These are phyloP conservation scores for Fusarium bulbicola DNA, from an alignment of 2,329 filamentous ascomycete genomes.

Conservation along the genomic window DNA sequence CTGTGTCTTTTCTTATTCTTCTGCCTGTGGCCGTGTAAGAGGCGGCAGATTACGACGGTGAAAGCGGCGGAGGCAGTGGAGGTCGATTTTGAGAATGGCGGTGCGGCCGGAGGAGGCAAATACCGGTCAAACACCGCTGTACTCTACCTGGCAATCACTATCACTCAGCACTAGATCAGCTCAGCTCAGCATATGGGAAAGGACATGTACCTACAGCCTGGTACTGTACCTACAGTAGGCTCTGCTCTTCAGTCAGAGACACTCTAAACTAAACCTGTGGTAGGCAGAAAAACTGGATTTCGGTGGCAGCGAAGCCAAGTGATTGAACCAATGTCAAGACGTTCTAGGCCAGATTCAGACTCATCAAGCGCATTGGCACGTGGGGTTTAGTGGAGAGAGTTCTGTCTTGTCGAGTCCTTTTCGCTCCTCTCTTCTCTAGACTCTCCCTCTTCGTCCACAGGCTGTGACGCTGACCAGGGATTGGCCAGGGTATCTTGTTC, in stretches of 20 bases:
- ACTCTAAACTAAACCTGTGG: background rate
- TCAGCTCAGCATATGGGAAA: background rate
- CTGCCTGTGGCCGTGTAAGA: slow-evolving; percentile 33
- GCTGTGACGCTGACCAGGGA: slow-evolving; percentile 19
- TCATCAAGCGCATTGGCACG: slow-evolving; percentile 41
- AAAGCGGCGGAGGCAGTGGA: slow-evolving; percentile 42
- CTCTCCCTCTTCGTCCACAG: slow-evolving; percentile 14
- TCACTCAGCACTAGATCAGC: slow-evolving; percentile 17
- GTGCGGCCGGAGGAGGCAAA: slow-evolving; percentile 24
- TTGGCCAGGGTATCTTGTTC: slow-evolving; percentile 24
- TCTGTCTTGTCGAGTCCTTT: slow-evolving; percentile 15
- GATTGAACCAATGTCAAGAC: slow-evolving; percentile 33
- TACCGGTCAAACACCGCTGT: background rate
- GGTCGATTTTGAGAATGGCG: slow-evolving; percentile 28
- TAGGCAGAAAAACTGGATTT: slow-evolving; percentile 31
- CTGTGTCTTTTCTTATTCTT: background rate
- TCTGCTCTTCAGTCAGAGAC: background rate
- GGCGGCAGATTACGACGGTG: slow-evolving; percentile 44
- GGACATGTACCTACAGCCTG: background rate
- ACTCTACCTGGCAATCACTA: background rate
- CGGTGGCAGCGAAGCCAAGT: slow-evolving; percentile 20
- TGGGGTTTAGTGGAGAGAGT: slow-evolving; percentile 39
- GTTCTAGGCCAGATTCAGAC: slow-evolving; percentile 45
- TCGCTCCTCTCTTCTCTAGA: background rate
- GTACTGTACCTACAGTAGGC: slow-evolving; percentile 5